Evolutionary conservation across 805 yeast genomes (phyloP).

Genomic region (Metschnikowia peoriensis): DNA sequence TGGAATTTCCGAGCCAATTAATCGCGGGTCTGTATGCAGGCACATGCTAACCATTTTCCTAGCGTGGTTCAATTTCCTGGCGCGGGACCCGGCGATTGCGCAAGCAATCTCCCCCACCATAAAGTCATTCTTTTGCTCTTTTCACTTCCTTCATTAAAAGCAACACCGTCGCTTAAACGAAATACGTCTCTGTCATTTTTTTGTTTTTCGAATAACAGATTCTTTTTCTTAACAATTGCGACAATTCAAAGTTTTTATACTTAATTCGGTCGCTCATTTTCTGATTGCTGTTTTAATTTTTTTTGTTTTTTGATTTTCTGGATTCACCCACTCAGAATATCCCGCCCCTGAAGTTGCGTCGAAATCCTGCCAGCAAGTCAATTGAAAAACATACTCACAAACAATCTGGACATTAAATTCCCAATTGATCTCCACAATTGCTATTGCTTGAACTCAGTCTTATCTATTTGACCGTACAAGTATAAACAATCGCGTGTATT

Average conservation of each 20-base stretch:
- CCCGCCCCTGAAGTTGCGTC: background rate
- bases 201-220: too few relatives aligned
- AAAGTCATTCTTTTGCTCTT: slow-evolving; percentile 1
- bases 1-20: background rate
- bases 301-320: too few relatives aligned
- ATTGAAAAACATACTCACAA: background rate
- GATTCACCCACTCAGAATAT: background rate
- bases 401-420: background rate
- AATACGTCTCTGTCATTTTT: background rate
- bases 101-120: slow-evolving; percentile 8
- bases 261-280: background rate
- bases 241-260: background rate
- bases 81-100: slow-evolving; percentile 7
- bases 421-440: background rate
- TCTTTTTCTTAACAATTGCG: background rate
- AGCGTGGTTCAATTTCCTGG: background rate
- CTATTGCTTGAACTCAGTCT: background rate
- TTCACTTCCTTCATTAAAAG: background rate
- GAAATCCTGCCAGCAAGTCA: background rate
- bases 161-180: background rate
- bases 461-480: background rate
- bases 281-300: background rate
- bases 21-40: slow-evolving; percentile 1
- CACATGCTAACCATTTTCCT: background rate
- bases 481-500: background rate